Evolutionary conservation across 371 early-diverging fungal species (phyloP), one percentile per base, ranked within the genome.

Genomic region (Entomophthora muscae): DNA sequence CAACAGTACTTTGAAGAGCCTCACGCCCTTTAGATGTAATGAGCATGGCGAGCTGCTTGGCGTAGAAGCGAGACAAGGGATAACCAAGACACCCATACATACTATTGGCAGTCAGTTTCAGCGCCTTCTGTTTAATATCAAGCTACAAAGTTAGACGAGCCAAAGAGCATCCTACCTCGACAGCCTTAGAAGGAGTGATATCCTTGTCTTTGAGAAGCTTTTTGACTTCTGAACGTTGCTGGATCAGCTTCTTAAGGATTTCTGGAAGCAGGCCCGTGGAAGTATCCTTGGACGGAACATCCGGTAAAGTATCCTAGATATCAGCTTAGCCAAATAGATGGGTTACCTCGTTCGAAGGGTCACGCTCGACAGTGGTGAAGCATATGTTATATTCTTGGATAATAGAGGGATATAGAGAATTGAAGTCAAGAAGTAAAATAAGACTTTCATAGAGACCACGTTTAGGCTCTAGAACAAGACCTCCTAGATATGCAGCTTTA

Each of bases 61-160:
- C 98, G 70, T 93, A 98, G 77, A 99, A 99, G 7, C 99, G 81
- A 23, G 98, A 98, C 42, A 87, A 79, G 0, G 85, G 71, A 66
- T 89, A 95, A 33, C 99, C 99, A 52, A 99, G 78, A 79, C 99
- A 99, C 24, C 99, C 99, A 72, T 99, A 99, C 91, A 99, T 99
- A 68, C 88, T 88, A 77, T 99, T 99, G 57, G 99, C 99, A 0
- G 98, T 98, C 42, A 99, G 75, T 70, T 99, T 99, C 26, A 99
- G 81, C 42, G 98, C 99, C 66, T 83, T 84, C 71, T 99, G 99
- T 31, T 98, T 85, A 70, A 95, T 93, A 68, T 99, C 85, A 57
- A 86, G 82, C 82, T 89, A 68, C 33, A 24, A 1, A 31, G n/a
- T 24, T 64, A n/a, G 33, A 2, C 21, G 10, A 59, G 13, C 22